phyloP scores from a whole-genome alignment of 2,329 filamentous ascomycete genomes.

The Nectriaceae sp. region DNA sequence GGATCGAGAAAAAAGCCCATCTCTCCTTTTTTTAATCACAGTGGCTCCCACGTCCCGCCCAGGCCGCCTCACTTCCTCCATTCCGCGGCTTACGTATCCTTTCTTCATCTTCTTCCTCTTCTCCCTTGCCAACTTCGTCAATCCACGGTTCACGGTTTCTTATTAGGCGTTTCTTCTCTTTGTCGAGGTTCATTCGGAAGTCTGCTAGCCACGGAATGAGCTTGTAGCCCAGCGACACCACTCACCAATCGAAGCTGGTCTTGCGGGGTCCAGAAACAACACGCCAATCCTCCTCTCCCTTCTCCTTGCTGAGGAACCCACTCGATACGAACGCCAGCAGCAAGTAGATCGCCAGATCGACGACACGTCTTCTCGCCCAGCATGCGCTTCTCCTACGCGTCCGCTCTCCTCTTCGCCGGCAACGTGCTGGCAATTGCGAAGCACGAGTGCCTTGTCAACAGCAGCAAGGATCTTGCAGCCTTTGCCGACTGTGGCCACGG shows the following conservation, averaged over 20 bases:
- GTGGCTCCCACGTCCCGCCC: constrained; percentile 7
- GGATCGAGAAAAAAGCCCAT: not conserved
- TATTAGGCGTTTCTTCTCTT: no score
- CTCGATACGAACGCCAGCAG: not conserved
- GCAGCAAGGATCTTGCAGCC: constrained; percentile 41
- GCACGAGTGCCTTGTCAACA: constrained; percentile 42
- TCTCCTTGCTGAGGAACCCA: not conserved
- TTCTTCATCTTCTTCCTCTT: constrained; percentile 5
- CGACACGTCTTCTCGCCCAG: constrained; percentile 7
- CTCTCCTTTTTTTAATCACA: constrained; percentile 12
- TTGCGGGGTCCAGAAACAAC: not conserved
- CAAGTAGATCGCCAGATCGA: not conserved
- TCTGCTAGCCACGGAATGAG: no score
- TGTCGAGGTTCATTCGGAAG: no score
- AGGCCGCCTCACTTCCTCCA: constrained; percentile 5
- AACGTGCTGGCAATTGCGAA: constrained; percentile 34
- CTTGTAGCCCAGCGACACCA: not conserved
- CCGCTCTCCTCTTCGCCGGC: constrained; percentile 36
- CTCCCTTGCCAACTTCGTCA: not conserved
- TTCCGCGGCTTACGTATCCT: constrained; percentile 4
- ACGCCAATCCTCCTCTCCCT: not conserved
- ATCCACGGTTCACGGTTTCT: not conserved
- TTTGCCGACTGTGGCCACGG: constrained; percentile 47
- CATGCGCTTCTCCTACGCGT: constrained; percentile 33
- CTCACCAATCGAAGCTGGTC: not conserved